phyloP scores from a whole-genome alignment of 2,329 filamentous ascomycete species.

The Pezicula rhizophila region DNA sequence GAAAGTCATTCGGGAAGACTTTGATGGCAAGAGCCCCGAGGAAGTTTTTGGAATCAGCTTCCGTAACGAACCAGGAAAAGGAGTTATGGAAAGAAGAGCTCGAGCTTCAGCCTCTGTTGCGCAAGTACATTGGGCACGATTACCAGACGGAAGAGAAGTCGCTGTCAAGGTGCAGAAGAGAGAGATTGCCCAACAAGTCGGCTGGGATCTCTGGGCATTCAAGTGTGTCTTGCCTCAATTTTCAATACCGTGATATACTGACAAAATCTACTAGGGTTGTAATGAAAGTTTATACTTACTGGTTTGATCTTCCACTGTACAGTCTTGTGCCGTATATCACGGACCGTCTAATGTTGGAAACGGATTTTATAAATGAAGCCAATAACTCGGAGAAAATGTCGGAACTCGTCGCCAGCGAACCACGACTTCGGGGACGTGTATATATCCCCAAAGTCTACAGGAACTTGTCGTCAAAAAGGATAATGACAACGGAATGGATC shows the following conservation, averaged over 20 bases:
- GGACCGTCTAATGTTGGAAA: conserved; percentile 87
- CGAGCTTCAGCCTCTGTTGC: conserved; percentile 78
- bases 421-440: conserved; percentile 69
- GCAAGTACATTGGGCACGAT: conserved; percentile 89
- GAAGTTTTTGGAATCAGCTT: conserved; percentile 93
- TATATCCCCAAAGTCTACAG: conserved; percentile 83
- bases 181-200: conserved; percentile 85
- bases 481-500: conserved; percentile 97
- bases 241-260: conserved; percentile 12
- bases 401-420: conserved; percentile 66
- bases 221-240: conserved; percentile 45
- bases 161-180: conserved; percentile 96
- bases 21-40: conserved; percentile 75
- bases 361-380: conserved; percentile 90
- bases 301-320: conserved; percentile 91
- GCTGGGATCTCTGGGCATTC: conserved; percentile 95
- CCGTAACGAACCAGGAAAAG: conserved; percentile 53
- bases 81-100: conserved; percentile 65
- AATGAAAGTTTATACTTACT: conserved; percentile 73
- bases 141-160: conserved; percentile 83
- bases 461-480: conserved; percentile 73
- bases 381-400: conserved; percentile 83
- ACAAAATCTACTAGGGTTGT: conserved; percentile 54
- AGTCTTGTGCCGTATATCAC: conserved; percentile 87
- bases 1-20: conserved; percentile 80